A percentile compares a stretch with the other conserved stretches of the same genome.
Evolutionary conservation across 2,329 filamentous ascomycete species (phyloP).

Genomic region (Claviceps paspali): DNA sequence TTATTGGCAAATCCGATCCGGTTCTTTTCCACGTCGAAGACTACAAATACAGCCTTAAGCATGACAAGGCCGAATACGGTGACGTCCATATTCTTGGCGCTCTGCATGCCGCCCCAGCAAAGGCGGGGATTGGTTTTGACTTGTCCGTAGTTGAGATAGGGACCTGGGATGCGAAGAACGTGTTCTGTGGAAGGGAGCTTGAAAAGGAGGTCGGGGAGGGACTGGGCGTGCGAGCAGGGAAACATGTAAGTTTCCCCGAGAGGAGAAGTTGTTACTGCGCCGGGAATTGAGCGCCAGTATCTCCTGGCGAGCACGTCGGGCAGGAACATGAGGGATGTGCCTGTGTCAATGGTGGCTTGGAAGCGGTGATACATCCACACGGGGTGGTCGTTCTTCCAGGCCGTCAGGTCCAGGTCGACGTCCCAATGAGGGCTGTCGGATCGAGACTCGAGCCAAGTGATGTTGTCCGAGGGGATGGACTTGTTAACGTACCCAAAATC

Average conservation of each 20-base stretch:
- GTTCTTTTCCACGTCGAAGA: slow-evolving; percentile 43
- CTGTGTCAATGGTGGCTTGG: slow-evolving; percentile 50
- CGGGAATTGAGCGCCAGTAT: slow-evolving; percentile 44
- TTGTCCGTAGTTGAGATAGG: slow-evolving; percentile 38
- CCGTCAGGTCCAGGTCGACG: slow-evolving; percentile 32
- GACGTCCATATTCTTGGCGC: slow-evolving; percentile 26
- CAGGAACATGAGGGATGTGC: slow-evolving; percentile 50
- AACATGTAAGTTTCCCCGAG: slow-evolving; percentile 41
- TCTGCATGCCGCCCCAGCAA: slow-evolving; percentile 69
- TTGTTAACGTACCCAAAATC: slow-evolving; percentile 35
- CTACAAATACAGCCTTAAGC: slow-evolving; percentile 61
- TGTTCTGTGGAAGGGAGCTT: slow-evolving; percentile 34
- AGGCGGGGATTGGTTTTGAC: slow-evolving; percentile 30
- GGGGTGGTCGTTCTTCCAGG: slow-evolving; percentile 28
- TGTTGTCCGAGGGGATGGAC: slow-evolving; percentile 20
- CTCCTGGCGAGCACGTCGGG: slow-evolving; percentile 36
- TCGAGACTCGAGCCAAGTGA: slow-evolving; percentile 26
- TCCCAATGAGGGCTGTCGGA: slow-evolving; percentile 24
- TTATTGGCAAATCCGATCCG: slow-evolving; percentile 30
- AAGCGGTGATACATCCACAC: slow-evolving; percentile 32
- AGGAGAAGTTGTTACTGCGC: slow-evolving; percentile 27
- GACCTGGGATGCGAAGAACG: slow-evolving; percentile 37
- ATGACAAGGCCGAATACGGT: slow-evolving; percentile 67
- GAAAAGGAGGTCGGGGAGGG: slow-evolving; percentile 42
- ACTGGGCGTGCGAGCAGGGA: slow-evolving; percentile 36